These are phyloP conservation scores for Chionographis japonica DNA, from an alignment of 106 monocot species.

Conservation along the genomic window DNA sequence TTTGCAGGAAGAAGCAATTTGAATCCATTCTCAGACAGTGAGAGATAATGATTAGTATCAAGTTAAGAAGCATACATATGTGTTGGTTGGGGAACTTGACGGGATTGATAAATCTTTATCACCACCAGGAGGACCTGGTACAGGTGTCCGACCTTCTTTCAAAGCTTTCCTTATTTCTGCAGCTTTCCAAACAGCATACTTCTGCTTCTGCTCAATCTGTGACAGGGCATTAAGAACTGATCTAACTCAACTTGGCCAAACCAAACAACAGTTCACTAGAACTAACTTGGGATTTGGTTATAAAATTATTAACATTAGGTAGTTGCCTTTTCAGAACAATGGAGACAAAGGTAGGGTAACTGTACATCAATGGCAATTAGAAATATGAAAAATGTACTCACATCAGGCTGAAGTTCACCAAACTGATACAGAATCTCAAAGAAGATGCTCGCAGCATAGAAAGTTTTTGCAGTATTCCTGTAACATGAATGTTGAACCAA, in stretches of 20 bases:
- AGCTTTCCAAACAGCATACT: slow-evolving; percentile 80
- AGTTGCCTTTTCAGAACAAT: background rate
- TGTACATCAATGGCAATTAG: background rate
- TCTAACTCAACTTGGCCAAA: background rate
- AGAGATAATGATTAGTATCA: background rate
- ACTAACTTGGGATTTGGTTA: background rate
- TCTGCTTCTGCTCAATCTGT: slow-evolving; percentile 78
- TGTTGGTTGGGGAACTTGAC: slow-evolving; percentile 14
- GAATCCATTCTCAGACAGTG: background rate
- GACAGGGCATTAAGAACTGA: slow-evolving; percentile 5
- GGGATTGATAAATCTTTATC: slow-evolving; percentile 32
- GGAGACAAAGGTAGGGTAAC: background rate
- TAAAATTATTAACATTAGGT: background rate
- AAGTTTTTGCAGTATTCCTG: slow-evolving; percentile 96
- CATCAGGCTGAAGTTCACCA: slow-evolving; percentile 86
- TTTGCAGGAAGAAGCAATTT: background rate
- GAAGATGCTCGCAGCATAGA: slow-evolving; percentile 94
- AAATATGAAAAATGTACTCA: slow-evolving; percentile 30
- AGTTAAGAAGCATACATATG: slow-evolving; percentile 26
- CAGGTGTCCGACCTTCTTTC: slow-evolving; percentile 76
- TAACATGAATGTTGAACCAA: slow-evolving; percentile 7
- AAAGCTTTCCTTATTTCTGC: slow-evolving; percentile 79
- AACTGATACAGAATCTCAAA: slow-evolving; percentile 88
- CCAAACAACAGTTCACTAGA: no score
- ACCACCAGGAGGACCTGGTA: slow-evolving; percentile 74